Evolutionary conservation across 352 stramenopile species (phyloP), one percentile per base, ranked within the genome.

Genomic region (Globisporangium abappressorium): DNA sequence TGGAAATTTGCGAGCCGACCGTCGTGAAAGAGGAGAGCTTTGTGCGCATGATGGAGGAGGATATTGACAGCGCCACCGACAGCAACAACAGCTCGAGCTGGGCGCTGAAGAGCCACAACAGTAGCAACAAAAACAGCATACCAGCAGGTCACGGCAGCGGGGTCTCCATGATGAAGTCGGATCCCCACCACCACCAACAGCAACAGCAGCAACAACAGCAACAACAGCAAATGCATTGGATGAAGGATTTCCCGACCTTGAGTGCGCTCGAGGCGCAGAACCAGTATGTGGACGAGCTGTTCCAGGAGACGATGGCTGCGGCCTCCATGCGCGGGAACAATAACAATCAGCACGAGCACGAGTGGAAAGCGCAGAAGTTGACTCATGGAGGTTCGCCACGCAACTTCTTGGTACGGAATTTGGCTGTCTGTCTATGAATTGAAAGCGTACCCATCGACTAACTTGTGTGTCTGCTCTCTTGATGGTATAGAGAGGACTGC

Each of bases 251-350:
- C 8, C n/a, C 54, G 5, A 65, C 18, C 18, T 15, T 47, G 20
- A 38, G 43, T 5, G 49, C 51, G 0, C 46, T 69, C 12, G 67
- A 75, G 33, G 57, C 69, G 26, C 61, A 63, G 12, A 70, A 71
- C 22, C 28, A 66, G 30, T 78, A 62, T 41, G 59, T 81, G 6
- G 78, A 85, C 18, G 71, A 69, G 22, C 28, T 69, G 5, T 69
- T 64, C 24, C 64, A 69, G 22, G 64, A 78, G 33, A 65, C 75
- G 43, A 33, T 51, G 22, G 28, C 66, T 14, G 55, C 33, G 6
- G 54, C 54, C 7, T 41, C 26, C 2, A 36, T 33, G 20, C 63
- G 5, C 66, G 77, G 22, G 72, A 74, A 15, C 15, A 57, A 5
- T 36, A 72, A 58, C 54, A 59, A 60, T 30, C 54, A 57, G 1